These are phyloP conservation scores for Rhizophagus prolifer DNA, from an alignment of 192 early-diverging fungal species.

Conservation along the genomic window DNA sequence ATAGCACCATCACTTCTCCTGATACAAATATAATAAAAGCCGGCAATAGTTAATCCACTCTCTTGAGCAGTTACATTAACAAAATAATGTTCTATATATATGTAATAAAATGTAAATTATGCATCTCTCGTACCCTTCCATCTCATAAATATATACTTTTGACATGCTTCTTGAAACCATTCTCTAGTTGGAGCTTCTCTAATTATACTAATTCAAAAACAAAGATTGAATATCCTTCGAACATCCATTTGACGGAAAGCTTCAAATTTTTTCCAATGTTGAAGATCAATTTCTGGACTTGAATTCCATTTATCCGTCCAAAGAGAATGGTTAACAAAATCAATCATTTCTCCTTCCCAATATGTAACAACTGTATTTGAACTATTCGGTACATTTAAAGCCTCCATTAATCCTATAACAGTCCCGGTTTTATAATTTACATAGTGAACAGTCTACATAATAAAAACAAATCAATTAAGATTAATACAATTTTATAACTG, in stretches of 20 bases:
- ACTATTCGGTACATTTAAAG: constrained; percentile 56
- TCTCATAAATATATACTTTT: constrained; percentile 71
- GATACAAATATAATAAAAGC: constrained; percentile 71
- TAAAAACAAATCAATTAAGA: background rate
- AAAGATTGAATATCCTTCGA: background rate
- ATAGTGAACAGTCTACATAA: constrained; percentile 38
- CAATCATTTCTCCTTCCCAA: constrained; percentile 69
- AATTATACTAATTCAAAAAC: constrained; percentile 22
- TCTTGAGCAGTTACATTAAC: constrained; percentile 51
- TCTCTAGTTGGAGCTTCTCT: constrained; percentile 34
- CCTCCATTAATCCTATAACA: constrained; percentile 57
- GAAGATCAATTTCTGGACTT: constrained; percentile 39
- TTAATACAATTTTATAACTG: background rate
- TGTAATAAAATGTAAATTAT: background rate
- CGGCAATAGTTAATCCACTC: constrained; percentile 61
- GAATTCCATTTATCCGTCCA: constrained; percentile 63
- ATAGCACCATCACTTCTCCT: constrained; percentile 54
- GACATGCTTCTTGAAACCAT: constrained; percentile 47
- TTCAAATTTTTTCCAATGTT: constrained; percentile 45
- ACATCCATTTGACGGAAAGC: constrained; percentile 41
- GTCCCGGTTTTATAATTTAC: constrained; percentile 42
- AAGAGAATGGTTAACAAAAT: constrained; percentile 58
- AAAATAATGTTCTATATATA: constrained; percentile 51
- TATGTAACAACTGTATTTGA: constrained; percentile 51
- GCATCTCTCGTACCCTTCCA: constrained; percentile 51